Evolutionary conservation across 805 yeast species (phyloP).

Genomic region (Yarrowia deformans): DNA sequence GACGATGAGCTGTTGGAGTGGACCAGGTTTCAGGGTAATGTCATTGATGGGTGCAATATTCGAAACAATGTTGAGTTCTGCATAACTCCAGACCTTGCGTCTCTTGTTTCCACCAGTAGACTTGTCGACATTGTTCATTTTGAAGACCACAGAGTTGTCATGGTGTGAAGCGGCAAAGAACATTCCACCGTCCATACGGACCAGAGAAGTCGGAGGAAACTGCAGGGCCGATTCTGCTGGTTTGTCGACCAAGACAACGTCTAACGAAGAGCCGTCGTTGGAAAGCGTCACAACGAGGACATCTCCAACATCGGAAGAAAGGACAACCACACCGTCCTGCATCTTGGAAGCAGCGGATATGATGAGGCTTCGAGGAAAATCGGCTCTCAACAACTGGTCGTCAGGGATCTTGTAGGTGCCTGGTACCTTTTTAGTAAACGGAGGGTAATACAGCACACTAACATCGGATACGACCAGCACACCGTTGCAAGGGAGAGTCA

Average conservation of each 20-base stretch:
- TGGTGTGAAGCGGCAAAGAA: conserved; percentile 37
- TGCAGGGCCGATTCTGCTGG: conserved; percentile 18
- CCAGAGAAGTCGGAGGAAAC: conserved; percentile 36
- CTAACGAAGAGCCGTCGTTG: neutral
- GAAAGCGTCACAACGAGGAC: conserved; percentile 12
- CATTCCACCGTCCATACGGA: conserved; percentile 14
- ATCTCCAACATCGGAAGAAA: conserved; percentile 37
- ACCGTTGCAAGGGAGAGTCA: conserved; percentile 25
- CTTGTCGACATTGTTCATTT: conserved; percentile 12
- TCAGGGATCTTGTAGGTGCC: conserved; percentile 24
- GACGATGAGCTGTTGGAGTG: conserved; percentile 12
- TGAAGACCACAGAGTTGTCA: conserved; percentile 32
- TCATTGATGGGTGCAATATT: conserved; percentile 33
- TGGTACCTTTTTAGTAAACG: conserved; percentile 8
- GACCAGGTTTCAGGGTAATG: conserved; percentile 4
- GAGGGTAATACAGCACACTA: conserved; percentile 30
- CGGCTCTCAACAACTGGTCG: conserved; percentile 20
- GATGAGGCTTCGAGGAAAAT: conserved; percentile 15
- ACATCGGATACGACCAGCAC: conserved; percentile 19
- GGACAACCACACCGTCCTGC: conserved; percentile 21
- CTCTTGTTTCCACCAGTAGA: conserved; percentile 2
- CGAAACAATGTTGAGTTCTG: conserved; percentile 7
- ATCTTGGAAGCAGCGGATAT: conserved; percentile 27
- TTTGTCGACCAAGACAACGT: conserved; percentile 17
- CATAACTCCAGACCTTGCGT: conserved; percentile 8